Evolutionary conservation across 2,329 filamentous ascomycete species (phyloP).

Genomic region (Monosporascus sp.): DNA sequence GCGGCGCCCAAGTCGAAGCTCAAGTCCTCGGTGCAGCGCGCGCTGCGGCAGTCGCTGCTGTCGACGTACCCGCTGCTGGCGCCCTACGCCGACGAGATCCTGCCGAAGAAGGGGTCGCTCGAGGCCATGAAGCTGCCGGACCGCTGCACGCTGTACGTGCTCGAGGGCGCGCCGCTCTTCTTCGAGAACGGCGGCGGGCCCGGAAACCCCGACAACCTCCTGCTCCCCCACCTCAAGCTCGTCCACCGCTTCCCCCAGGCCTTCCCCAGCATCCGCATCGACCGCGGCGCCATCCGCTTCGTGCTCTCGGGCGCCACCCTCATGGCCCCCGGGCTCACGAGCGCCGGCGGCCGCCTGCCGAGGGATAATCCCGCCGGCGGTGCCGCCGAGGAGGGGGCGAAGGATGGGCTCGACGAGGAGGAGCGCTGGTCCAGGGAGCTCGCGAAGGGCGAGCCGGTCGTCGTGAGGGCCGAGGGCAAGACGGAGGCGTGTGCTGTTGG

Average conservation of each 20-base stretch:
- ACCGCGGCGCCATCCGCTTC: constrained; percentile 94
- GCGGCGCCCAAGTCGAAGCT: constrained; percentile 86
- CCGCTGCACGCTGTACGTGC: constrained; percentile 80
- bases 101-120: constrained; percentile 90
- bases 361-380: constrained; percentile 19
- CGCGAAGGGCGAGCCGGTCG: constrained; percentile 75
- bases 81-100: constrained; percentile 85
- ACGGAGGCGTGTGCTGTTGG: constrained; percentile 86
- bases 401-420: constrained; percentile 37
- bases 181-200: constrained; percentile 61
- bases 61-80: constrained; percentile 80
- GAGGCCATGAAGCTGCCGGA: constrained; percentile 92
- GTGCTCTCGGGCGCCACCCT: constrained; percentile 88
- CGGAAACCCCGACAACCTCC: constrained; percentile 49
- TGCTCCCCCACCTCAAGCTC: constrained; percentile 83
- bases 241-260: constrained; percentile 84
- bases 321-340: constrained; percentile 93
- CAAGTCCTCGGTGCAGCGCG: constrained; percentile 91
- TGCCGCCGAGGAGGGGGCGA: constrained; percentile 27
- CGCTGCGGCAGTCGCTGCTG: constrained; percentile 74
- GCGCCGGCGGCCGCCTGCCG: constrained; percentile 74
- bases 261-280: constrained; percentile 82
- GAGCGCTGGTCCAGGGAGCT: constrained; percentile 62
- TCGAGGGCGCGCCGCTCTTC: constrained; percentile 76
- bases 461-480: constrained; percentile 90